Evolutionary conservation across 768 basidiomycete species (phyloP).

Genomic region (Boletales sp.): DNA sequence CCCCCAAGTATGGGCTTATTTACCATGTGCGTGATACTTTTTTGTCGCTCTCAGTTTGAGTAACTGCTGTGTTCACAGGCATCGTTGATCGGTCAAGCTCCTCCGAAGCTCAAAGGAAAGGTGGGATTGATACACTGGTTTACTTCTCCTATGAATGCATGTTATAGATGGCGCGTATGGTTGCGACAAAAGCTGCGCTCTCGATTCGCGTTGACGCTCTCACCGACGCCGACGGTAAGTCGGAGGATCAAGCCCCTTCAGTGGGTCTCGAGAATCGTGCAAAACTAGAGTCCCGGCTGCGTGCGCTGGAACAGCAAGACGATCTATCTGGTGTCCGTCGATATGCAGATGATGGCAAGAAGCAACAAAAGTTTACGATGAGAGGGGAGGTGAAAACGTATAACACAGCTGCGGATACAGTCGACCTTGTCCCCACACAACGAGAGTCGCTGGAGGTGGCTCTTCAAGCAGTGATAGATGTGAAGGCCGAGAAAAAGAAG

Average conservation of each 20-base stretch:
- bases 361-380: slow-evolving; percentile 82
- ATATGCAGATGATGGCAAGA: slow-evolving; percentile 57
- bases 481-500: slow-evolving; percentile 83
- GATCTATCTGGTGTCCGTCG: slow-evolving; percentile 72
- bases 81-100: slow-evolving; percentile 94
- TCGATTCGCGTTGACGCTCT: slow-evolving; percentile 98
- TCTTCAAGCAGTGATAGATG: slow-evolving; percentile 69
- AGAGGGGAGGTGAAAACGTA: slow-evolving; percentile 76
- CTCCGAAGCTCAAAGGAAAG: slow-evolving; percentile 97
- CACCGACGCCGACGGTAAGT: slow-evolving; percentile 88
- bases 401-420: slow-evolving; percentile 80
- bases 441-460: slow-evolving; percentile 75
- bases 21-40: slow-evolving; percentile 71
- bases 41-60: not conserved
- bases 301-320: slow-evolving; percentile 79
- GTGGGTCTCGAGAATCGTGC: slow-evolving; percentile 92
- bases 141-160: not conserved
- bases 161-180: slow-evolving; percentile 95
- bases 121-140: slow-evolving; percentile 33
- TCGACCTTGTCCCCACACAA: slow-evolving; percentile 84
- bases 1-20: slow-evolving; percentile 98
- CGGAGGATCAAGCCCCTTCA: slow-evolving; percentile 73
- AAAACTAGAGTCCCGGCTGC: slow-evolving; percentile 92
- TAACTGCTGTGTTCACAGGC: slow-evolving; percentile 46
- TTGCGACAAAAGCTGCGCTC: slow-evolving; percentile 95